Percentiles rank a stretch among this genome's conserved stretches.
phyloP scores from a whole-genome alignment of 2,329 filamentous ascomycete genomes.

The Ilyonectria sp. region DNA sequence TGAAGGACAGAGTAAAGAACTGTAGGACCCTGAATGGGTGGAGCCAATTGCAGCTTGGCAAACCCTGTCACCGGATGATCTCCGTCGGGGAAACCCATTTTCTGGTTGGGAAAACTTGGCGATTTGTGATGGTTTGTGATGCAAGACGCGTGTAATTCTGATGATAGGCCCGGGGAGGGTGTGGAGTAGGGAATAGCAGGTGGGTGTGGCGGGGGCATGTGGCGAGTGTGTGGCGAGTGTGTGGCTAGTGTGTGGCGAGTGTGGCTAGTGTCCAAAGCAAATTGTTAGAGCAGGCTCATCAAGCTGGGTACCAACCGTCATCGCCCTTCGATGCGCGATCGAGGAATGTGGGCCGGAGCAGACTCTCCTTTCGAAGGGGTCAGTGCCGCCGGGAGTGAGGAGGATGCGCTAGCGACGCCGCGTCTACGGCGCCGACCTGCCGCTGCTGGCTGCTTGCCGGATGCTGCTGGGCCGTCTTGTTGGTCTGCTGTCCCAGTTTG shows the following conservation, averaged over 20 bases:
- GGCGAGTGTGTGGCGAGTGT: constrained; percentile 24
- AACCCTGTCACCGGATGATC: background rate
- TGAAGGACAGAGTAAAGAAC: background rate
- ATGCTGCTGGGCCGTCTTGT: background rate
- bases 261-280: constrained; percentile 27
- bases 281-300: constrained; percentile 41
- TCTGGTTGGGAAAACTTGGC: constrained; percentile 26
- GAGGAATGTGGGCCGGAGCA: constrained; percentile 36
- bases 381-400: background rate
- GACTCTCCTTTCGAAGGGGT: constrained; percentile 30
- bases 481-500: constrained; percentile 16
- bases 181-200: background rate
- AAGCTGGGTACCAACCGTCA: constrained; percentile 30
- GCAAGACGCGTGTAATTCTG: constrained; percentile 25
- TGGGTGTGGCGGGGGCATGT: constrained; percentile 1
- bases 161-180: no score
- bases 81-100: background rate
- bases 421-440: constrained; percentile 10
- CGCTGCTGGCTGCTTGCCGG: background rate
- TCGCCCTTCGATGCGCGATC: background rate
- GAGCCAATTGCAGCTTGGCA: background rate
- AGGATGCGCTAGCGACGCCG: background rate
- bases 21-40: background rate
- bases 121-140: constrained; percentile 28
- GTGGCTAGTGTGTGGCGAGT: background rate